phyloP scores from a whole-genome alignment of 2,329 filamentous ascomycete species.

The Trichoderma pleuroti region DNA sequence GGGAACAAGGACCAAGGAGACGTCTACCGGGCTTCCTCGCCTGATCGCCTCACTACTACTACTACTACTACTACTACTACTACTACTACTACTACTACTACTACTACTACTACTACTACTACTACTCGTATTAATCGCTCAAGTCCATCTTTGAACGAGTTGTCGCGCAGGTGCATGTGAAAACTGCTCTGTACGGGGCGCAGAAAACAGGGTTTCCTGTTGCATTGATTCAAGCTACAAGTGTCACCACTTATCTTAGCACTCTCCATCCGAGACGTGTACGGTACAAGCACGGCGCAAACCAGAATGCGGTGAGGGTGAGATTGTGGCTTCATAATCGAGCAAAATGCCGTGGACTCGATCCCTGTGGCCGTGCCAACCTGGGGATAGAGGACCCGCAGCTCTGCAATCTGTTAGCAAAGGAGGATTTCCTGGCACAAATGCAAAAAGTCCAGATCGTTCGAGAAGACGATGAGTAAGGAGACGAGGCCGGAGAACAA shows the following conservation, averaged over 20 bases:
- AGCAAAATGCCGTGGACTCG: neutral
- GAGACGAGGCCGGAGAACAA: neutral
- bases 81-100: no score
- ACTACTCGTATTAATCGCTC: neutral
- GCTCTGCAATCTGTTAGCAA: neutral
- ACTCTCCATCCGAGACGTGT: neutral
- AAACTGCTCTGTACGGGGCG: neutral
- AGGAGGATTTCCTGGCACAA: neutral
- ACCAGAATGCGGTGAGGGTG: neutral
- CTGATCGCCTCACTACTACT: no score
- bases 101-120: no score
- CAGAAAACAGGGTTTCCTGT: constrained; percentile 2
- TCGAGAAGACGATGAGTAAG: constrained; percentile 2
- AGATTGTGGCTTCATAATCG: neutral
- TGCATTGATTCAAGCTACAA: neutral
- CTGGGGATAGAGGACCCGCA: constrained; percentile 7
- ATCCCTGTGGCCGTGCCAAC: constrained; percentile 3
- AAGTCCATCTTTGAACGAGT: neutral
- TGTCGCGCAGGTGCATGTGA: neutral
- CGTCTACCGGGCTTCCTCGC: no score
- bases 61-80: no score
- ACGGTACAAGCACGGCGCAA: neutral
- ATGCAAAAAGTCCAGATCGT: neutral
- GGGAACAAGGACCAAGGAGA: no score
- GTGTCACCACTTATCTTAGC: neutral